Evolutionary conservation across 768 basidiomycete genomes (phyloP), one percentile per base, ranked within the genome.

Genomic region (Lactarius psammicola): DNA sequence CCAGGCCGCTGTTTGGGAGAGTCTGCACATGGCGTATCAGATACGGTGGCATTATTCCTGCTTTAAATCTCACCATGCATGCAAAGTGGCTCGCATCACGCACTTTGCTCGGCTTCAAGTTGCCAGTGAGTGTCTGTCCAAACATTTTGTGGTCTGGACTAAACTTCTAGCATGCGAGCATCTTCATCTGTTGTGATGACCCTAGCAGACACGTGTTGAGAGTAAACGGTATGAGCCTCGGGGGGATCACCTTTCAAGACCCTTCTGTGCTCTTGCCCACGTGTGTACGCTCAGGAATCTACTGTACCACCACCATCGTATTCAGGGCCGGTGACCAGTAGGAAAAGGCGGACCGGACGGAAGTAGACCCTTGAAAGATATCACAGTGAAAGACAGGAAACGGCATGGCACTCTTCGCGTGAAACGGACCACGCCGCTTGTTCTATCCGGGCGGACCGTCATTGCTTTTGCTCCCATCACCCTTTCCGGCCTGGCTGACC

Each of bases 331-430:
- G n/a, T 23, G 44, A 17, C 30, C 42, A 46, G n/a, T 15, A 34
- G 33, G 31, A 26, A 8, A 53, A 60, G 31, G 34, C 58, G 53
- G 58, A 34, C 57, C 28, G 66, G 63, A 51, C 26, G 46, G 26
- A 33, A 36, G 53, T 33, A 2, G 18, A 40, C 54, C 66, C 34
- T 60, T 54, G 55, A n/a, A n/a, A n/a, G 20, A 28, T 60, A 62
- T 62, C 68, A 69, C 66, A n/a, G 56, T 62, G 64, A 55, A 56
- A 42, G 44, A 28, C 49, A 26, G 49, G 23, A 51, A 26, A 51
- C 49, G 49, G 23, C 49, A 51, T 51, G 63, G 33, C 46, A 55
- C 23, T 31, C 34, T 49, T 62, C 31, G 55, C 65, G 53, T 64
- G 56, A 34, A 20, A 40, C 28, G 23, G 36, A 44, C n/a, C 17